A percentile compares a stretch with the other conserved stretches of the same genome.
Evolutionary conservation across 768 basidiomycete genomes (phyloP).

Genomic region (Amanita rubescens): DNA sequence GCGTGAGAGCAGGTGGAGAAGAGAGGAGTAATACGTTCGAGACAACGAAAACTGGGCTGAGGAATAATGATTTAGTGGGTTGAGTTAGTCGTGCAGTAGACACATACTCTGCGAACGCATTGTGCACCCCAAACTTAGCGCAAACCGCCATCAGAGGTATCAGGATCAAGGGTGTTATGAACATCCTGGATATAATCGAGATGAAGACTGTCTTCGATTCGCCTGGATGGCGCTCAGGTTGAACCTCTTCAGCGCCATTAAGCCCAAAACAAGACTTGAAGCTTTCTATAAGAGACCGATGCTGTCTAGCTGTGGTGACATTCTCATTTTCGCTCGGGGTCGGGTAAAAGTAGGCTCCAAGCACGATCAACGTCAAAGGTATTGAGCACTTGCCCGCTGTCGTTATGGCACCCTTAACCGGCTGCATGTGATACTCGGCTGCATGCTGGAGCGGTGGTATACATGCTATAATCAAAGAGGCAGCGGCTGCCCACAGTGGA

Average conservation of each 20-base stretch:
- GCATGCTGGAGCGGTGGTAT: constrained; percentile 2
- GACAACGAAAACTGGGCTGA: constrained; percentile 81
- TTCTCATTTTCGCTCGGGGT: neutral
- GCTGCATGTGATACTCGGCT: neutral
- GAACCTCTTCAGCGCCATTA: neutral
- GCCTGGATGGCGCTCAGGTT: constrained; percentile 33
- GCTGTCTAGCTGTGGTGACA: neutral
- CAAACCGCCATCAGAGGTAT: constrained; percentile 69
- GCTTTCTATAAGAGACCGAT: neutral
- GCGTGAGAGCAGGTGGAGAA: constrained; percentile 64
- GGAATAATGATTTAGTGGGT: constrained; percentile 1
- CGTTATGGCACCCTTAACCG: constrained; percentile 3
- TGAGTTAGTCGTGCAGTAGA: constrained; percentile 5
- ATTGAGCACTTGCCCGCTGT: constrained; percentile 7
- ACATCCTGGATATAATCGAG: constrained; percentile 79
- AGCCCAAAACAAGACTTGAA: neutral
- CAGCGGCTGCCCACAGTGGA: neutral
- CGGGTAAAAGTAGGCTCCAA: constrained; percentile 8
- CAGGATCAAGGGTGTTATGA: constrained; percentile 72
- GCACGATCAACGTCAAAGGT: constrained; percentile 7
- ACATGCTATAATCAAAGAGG: constrained; percentile 1
- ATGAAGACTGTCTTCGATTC: constrained; percentile 83
- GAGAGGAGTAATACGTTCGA: constrained; percentile 77
- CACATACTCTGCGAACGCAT: constrained; percentile 72
- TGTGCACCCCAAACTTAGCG: constrained; percentile 48